Conservation (phyloP, 2,329 filamentous ascomycete species). For the Colletotrichum lentis region DNA sequence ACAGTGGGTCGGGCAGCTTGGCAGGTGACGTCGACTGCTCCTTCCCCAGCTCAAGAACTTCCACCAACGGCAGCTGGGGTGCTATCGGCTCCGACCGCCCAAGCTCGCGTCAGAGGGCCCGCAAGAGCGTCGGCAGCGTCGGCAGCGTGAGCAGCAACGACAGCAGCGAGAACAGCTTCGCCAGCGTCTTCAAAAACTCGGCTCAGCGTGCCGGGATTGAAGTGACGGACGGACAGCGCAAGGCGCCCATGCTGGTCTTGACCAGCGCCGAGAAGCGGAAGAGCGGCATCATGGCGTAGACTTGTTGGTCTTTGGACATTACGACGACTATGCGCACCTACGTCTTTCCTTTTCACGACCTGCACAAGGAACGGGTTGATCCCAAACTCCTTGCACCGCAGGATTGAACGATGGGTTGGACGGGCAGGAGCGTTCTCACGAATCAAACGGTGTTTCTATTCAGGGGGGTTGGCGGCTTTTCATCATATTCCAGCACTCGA, state of each 20-base stretch:
- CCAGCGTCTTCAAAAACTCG: constrained; percentile 70
- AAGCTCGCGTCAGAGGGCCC: constrained; percentile 71
- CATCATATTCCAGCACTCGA: constrained; percentile 32
- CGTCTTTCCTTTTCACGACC: constrained; percentile 39
- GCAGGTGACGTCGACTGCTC: constrained; percentile 75
- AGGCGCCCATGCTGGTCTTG: constrained; percentile 85
- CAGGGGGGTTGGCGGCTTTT: constrained; percentile 32
- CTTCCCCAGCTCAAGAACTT: constrained; percentile 78
- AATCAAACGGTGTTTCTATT: constrained; percentile 37
- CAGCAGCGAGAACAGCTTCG: constrained; percentile 66
- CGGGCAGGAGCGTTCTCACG: constrained; percentile 29
- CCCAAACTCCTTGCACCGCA: constrained; percentile 26
- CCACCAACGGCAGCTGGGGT: constrained; percentile 74
- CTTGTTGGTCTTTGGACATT: constrained; percentile 29
- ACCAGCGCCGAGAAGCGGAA: constrained; percentile 92
- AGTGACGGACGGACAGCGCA: constrained; percentile 71
- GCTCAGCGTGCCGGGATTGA: constrained; percentile 63
- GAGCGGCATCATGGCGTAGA: constrained; percentile 54
- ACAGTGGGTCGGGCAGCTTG: constrained; percentile 80
- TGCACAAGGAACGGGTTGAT: constrained; percentile 37
- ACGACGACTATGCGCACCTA: constrained; percentile 39
- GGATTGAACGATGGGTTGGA: constrained; percentile 38
- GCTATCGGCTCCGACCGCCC: constrained; percentile 90
- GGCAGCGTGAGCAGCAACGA: constrained; percentile 73
- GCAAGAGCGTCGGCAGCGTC: constrained; percentile 66